phyloP scores from a whole-genome alignment of 2,329 filamentous ascomycete species.

The Diaporthe vexans region DNA sequence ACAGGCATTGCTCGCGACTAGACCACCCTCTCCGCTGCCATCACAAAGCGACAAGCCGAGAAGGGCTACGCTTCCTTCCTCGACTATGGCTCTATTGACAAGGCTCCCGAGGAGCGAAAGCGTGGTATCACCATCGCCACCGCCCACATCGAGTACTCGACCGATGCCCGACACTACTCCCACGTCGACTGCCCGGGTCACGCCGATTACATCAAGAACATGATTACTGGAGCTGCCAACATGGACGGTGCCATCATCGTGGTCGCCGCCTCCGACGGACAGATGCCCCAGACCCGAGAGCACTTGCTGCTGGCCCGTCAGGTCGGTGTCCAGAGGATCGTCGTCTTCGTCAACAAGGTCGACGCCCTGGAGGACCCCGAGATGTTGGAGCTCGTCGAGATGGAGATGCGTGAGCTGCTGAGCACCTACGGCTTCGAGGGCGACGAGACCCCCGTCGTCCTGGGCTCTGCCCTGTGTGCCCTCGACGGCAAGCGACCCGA shows the following conservation, averaged over 20 bases:
- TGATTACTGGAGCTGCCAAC: slow-evolving; percentile 99
- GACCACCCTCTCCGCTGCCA: slow-evolving; percentile 98
- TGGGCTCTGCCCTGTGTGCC: slow-evolving; percentile 96
- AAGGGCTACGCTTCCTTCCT: slow-evolving; percentile 96
- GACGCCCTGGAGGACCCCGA: slow-evolving; percentile 97
- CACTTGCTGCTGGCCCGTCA: slow-evolving; percentile 97
- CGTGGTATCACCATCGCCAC: slow-evolving; percentile 99
- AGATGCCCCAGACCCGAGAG: slow-evolving; percentile 99
- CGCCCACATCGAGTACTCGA: slow-evolving; percentile 98
- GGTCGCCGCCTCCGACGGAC: slow-evolving; percentile 96
- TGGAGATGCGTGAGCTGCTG: slow-evolving; percentile 99
- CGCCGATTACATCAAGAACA: slow-evolving; percentile 99
- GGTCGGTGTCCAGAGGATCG: slow-evolving; percentile 97
- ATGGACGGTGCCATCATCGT: slow-evolving; percentile 99
- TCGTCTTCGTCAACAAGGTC: slow-evolving; percentile 99
- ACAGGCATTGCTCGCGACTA: slow-evolving; percentile 54
- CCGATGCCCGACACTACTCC: slow-evolving; percentile 94
- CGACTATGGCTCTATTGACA: slow-evolving; percentile 98
- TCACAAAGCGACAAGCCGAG: slow-evolving; percentile 97
- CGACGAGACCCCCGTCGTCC: slow-evolving; percentile 96
- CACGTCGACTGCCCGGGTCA: slow-evolving; percentile 99
- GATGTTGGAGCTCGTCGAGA: slow-evolving; percentile 99
- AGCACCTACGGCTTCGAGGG: slow-evolving; percentile 95
- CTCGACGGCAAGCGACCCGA: slow-evolving; percentile 89
- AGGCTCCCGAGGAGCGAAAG: slow-evolving; percentile 99